These are phyloP conservation scores for Hirsutella thompsonii DNA, from an alignment of 2,329 filamentous ascomycete species.

Conservation along the genomic window DNA sequence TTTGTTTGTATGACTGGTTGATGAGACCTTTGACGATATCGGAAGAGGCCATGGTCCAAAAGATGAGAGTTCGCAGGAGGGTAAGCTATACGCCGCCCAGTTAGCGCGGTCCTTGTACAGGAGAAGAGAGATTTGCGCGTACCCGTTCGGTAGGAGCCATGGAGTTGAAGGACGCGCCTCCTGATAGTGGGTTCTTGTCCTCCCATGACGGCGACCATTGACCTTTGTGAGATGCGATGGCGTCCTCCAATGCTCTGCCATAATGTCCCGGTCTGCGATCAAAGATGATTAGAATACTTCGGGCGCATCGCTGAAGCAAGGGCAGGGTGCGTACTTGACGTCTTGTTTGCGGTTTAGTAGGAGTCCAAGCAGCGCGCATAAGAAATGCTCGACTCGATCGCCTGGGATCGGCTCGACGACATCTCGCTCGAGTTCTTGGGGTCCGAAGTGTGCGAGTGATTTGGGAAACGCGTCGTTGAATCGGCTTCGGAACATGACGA, in stretches of 20 bases:
- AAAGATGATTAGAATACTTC: background rate
- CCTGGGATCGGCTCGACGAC: constrained; percentile 67
- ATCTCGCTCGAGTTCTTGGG: constrained; percentile 87
- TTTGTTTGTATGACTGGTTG: constrained; percentile 79
- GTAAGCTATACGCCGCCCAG: constrained; percentile 46
- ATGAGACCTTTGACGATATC: constrained; percentile 71
- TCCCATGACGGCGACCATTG: constrained; percentile 87
- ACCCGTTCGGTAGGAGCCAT: constrained; percentile 77
- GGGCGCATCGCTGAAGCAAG: too few relatives aligned
- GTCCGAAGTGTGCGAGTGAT: constrained; percentile 78
- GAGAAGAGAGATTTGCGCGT: constrained; percentile 11
- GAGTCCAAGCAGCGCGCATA: constrained; percentile 80
- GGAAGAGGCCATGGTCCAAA: constrained; percentile 85
- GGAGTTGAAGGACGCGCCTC: constrained; percentile 65
- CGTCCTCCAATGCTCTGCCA: constrained; percentile 85
- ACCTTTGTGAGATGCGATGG: constrained; percentile 66
- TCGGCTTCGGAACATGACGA: constrained; percentile 94
- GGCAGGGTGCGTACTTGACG: constrained; percentile 57
- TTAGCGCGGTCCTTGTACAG: constrained; percentile 4
- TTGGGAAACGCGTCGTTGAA: constrained; percentile 84
- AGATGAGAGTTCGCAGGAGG: constrained; percentile 66
- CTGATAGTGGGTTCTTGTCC: constrained; percentile 68
- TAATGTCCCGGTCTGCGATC: constrained; percentile 71
- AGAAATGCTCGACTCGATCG: constrained; percentile 72
- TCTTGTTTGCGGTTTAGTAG: constrained; percentile 96